Conservation (phyloP, 768 basidiomycete species). For the Macrolepiota dolichaula region DNA sequence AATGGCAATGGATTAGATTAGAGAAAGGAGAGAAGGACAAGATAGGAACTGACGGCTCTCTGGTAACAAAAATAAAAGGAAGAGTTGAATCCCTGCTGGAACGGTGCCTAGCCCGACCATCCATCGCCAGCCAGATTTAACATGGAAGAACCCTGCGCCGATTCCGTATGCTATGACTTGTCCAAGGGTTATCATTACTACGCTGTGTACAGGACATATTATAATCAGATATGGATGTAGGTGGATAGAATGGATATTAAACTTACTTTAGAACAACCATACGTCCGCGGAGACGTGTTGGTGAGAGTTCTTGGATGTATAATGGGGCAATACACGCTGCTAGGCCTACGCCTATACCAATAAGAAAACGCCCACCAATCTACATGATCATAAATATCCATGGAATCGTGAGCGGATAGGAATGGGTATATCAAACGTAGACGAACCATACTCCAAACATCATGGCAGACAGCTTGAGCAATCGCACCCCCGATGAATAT, state of each 20-base stretch:
- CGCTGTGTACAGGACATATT: conserved; percentile 25
- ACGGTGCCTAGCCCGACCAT: conserved; percentile 78
- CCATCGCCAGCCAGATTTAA: conserved; percentile 72
- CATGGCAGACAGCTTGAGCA: conserved; percentile 65
- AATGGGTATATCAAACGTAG: background rate
- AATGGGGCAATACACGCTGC: conserved; percentile 78
- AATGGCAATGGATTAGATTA: too few relatives aligned
- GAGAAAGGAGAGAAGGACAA: too few relatives aligned
- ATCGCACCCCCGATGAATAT: conserved; percentile 77
- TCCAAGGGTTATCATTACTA: conserved; percentile 77
- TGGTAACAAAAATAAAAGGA: conserved; percentile 62
- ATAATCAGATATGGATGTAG: background rate
- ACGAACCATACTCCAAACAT: conserved; percentile 67
- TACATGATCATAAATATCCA: too few relatives aligned
- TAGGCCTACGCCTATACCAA: conserved; percentile 71
- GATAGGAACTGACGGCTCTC: conserved; percentile 74
- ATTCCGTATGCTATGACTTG: conserved; percentile 80
- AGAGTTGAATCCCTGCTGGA: conserved; percentile 62
- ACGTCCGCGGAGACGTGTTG: conserved; percentile 67
- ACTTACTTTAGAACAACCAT: conserved; percentile 71
- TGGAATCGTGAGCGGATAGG: background rate
- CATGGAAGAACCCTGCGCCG: conserved; percentile 60
- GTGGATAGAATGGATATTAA: background rate
- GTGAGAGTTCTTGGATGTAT: conserved; percentile 82
- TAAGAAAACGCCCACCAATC: conserved; percentile 72